Evolutionary conservation across 345 rosid species (phyloP).

Genomic region (Gynandropsis gynandra): DNA sequence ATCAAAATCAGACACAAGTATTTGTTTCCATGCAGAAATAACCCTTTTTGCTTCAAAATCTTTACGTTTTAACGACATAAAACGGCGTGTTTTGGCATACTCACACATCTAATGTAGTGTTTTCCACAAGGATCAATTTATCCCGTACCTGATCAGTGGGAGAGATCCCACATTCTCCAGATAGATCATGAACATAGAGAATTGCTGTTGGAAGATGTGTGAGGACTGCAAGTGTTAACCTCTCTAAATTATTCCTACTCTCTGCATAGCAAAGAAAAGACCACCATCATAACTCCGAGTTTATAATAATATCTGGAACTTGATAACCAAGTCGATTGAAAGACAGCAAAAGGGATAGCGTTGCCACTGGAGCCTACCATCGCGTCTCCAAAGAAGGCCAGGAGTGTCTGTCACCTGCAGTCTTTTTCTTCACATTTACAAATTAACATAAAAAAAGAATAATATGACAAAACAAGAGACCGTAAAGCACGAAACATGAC

Average conservation of each 20-base stretch:
- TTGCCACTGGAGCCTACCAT: conserved; percentile 46
- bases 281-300: background rate
- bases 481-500: conserved; percentile 27
- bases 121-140: conserved; percentile 4
- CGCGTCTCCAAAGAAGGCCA: conserved; percentile 74
- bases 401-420: conserved; percentile 95
- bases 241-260: conserved; percentile 85
- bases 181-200: conserved; percentile 81
- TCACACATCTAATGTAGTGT: background rate
- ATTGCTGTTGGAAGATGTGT: conserved; percentile 90
- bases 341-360: conserved; percentile 6
- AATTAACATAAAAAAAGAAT: conserved; percentile 10
- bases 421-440: conserved; percentile 15
- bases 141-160: conserved; percentile 77
- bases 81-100: background rate
- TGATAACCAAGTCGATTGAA: background rate
- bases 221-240: conserved; percentile 86
- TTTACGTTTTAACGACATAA: background rate
- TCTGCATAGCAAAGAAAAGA: conserved; percentile 36
- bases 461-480: background rate
- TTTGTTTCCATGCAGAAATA: background rate
- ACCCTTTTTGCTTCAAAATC: background rate
- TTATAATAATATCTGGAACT: background rate
- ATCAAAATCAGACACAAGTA: conserved; percentile 1
- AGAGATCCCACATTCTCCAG: conserved; percentile 95